Evolutionary conservation across 345 rosid species (phyloP), one percentile per base, ranked within the genome.

Genomic region (Reutealis trisperma): DNA sequence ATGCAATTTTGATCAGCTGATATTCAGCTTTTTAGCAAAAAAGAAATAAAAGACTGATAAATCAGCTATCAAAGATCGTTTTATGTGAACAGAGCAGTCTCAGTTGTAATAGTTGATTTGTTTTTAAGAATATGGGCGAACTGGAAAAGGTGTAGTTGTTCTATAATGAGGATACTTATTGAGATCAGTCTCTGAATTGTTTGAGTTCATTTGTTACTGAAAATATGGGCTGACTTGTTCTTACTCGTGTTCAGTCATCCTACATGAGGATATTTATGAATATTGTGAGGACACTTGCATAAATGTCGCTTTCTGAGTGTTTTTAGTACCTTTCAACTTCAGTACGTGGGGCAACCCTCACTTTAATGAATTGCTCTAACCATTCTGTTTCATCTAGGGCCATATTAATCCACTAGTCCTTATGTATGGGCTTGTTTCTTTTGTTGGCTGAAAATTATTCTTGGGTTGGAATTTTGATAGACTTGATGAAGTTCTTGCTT

Each of bases 301-400:
- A 44, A 58, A 18, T 59, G 54, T 24, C 42, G 18, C 57, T 41
- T 60, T 61, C 57, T 44, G n/a, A 44, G 60, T 61, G 47, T 47
- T 32, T 69, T 70, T 51, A 18, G 7, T 34, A 47, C 47, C 24
- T 49, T 21, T 47, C 22, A 42, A 60, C 67, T 72, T 41, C 10
- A 25, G 22, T 27, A 44, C 22, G 55, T 18, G 10, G 22, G 14
- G 19, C 19, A 44, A 32, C 10, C 58, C 55, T 61, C 58, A 2
- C 22, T 10, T 73, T 6, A 27, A 21, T 45, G 55, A 16, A 37
- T n/a, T 55, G 13, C 16, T 25, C 63, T 62, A 2, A 18, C 19
- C 63, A 65, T 41, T 75, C 18, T 65, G 37, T 54, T 74, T 63
- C 1, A 32, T 44, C 41, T 37, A 52, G 12, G 77, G 24, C 71